Evolutionary conservation across 495 filamentous ascomycete species (phyloP), one percentile per base, ranked within the genome.

Genomic region (Rhypophila decipiens): DNA sequence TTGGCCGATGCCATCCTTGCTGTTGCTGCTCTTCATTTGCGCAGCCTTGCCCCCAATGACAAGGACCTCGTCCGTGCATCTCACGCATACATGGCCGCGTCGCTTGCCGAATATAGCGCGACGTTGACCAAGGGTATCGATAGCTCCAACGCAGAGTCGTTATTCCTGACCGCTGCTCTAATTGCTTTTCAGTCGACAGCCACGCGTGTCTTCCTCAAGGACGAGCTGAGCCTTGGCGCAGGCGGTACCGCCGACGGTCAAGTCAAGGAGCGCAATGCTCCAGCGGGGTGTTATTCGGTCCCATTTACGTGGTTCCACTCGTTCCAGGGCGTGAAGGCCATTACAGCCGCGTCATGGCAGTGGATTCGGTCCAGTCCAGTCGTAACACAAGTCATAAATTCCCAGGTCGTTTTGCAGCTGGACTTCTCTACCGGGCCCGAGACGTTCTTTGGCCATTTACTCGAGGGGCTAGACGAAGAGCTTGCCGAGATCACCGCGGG

Each of bases 101-200:
- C 76, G 5, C 59, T 78, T 4, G 67, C 72, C 24, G 73, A 78
- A 55, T 80, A 80, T 50, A 70, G 72, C 39, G 63, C 70, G 0
- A 59, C 67, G 5, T 62, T 80, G 12, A 70, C 62, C 31, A 65
- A 65, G 44, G 74, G 75, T 8, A 70, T 80, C 24, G 67, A 69
- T 31, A 63, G 66, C 36, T 59, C 60, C 24, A 80, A 80, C 40
- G 75, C 76, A 13, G 76, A 80, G 56, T 66, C 75, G 5, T 59
- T 80, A 0, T 80, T 80, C 44, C 58, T 76, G 4, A 80, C 76
- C 0, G 58, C 74, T 1, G 64, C 75, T 23, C 63, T 80, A 8
- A 80, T 80, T 37, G 75, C 76, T 4, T 80, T 80, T 45, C 76
- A 80, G 52, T 73, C 75, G 10, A 77, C 74, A 5, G 76, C 76